Base-by-base conservation (phyloP, 2,329 filamentous ascomycete species). In the Beauveria sp. region DNA sequence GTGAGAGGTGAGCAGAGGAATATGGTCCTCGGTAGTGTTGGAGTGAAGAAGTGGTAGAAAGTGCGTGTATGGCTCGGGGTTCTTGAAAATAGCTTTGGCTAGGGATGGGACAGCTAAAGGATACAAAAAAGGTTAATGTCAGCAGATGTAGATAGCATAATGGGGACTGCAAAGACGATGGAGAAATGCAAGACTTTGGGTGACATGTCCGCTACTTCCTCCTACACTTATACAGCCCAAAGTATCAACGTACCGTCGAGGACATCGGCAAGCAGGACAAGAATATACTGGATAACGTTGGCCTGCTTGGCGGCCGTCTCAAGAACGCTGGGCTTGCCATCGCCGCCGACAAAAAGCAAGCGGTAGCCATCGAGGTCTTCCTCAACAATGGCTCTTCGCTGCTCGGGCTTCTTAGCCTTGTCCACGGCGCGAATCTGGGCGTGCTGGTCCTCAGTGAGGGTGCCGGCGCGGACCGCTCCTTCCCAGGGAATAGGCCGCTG, bases 401-500 rank as follows among this genome's bases (percentile, higher is more conserved):
- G 89, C 68, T 98, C 95, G 43, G 73, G 68, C 75, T 91, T 95
- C 75, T 92, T 90, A 67, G 95, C 90, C 78, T 97, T 98, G 76
- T 98, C 95, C 69, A 98, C 91, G 64, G 93, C 91, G 76, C 93
- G 93, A 78, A 99, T 96, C 83, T 93, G 93, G 80, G 89, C 90
- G 69, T 97, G 85, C 76, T 99, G 93, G 68, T 90, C 88, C 68
- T 98, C 93, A 63, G 90, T 96, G 77, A 99, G 90, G 71, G 91
- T 95, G 75, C 93, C 91, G 69, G 91, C 91, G 75, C 95, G 87
- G 67, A 96, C 91, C 70, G 93, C 93, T 70, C 93, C 93, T 77
- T 98, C 93, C 95, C 95, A 99, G 63, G 93, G 93, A 77, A 99
- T 96, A 67, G 93, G 93, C 68, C 95, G 87, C 72, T 91, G 89